Evolutionary conservation across 352 stramenopile genomes (phyloP), one percentile per base, ranked within the genome.

Genomic region (Stramenopiles sp.): DNA sequence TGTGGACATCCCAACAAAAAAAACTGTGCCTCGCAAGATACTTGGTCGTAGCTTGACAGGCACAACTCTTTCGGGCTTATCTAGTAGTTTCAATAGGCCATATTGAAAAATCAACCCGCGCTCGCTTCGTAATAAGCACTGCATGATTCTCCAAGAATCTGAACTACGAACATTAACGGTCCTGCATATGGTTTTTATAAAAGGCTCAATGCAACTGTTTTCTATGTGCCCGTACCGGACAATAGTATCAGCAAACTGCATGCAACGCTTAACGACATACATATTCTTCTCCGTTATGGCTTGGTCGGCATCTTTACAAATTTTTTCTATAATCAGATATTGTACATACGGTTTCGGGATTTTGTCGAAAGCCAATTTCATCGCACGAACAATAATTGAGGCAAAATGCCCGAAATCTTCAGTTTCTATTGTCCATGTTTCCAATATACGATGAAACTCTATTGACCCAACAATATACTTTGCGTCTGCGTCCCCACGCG

Each of bases 1-100:
- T 39, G 88, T 92, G 22, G 90, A 94, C 90, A 94, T 94, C 0
- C 90, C 90, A 0, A 94, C 84, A 82, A 93, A 94, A 83, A 94
- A 94, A 8, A 94, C 89, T 0, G 90, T 89, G 0, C 90, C 90
- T 75, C 90, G 88, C 0, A 92, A 84, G n/a, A 92, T 88, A 88
- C 87, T 92, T 75, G 89, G 39, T 55, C 39, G 39, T 55, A 55
- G 14, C 4, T 4, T 14, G 39, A 55, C 14, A 14, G 39, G 86
- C 27, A 86, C 90, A 80, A 87, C 89, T 76, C 81, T 81, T 0
- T 80, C 75, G 0, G 88, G 89, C 71, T 90, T 88, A 71, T 94
- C 90, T 4, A 94, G 84, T n/a, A 94, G 22, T 4, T 87, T 82
- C 1, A 94, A 81, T 0, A 94, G 82, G 4, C 90, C 89, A 14